Evolutionary conservation across 768 basidiomycete genomes (phyloP), one percentile per base, ranked within the genome.

Genomic region (Lactarius quietus): DNA sequence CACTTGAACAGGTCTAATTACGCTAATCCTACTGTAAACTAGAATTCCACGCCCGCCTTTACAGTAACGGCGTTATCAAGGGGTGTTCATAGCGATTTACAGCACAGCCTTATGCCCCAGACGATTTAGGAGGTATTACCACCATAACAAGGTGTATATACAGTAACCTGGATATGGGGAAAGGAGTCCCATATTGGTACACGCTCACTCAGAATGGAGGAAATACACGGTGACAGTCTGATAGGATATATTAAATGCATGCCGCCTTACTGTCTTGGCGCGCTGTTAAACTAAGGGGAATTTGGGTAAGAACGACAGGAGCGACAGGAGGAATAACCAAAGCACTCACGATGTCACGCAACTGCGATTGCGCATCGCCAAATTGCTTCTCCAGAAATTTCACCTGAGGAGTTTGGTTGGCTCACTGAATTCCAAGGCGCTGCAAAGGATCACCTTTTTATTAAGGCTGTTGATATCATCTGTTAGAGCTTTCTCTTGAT

Each of bases 331-430:
- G 53, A 43, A 35, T 45, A 38, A 20, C 29, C 23, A 33, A 17
- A 61, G 14, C 31, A 61, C 59, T 51, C 70, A 93, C 92, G 35
- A 94, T 93, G 73, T 94, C 92, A 52, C 89, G 85, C 59, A 96
- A 78, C 73, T 95, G 94, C 26, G 79, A 79, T 76, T 95, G 92
- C 2, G 95, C 93, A 69, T 95, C 93, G 62, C 88, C 90, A 73
- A 90, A 92, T 73, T 96, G 93, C 72, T 96, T 96, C 76, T 97
- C 95, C 3, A 97, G 82, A 74, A 89, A 96, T 77, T 95, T 95
- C 29, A 86, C 82, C 93, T 95, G 59, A 10, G 29, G 10, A 65
- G 31, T 26, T 55, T 2, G 0, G 28, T 68, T 23, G 12, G 28
- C 20, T 57, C 28, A 56, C 15, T 35, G 39, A 17, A 68, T 45